A percentile compares a stretch with the other conserved stretches of the same genome.
These are phyloP conservation scores for Amanita inopinata DNA, from an alignment of 768 basidiomycete species.

Conservation along the genomic window DNA sequence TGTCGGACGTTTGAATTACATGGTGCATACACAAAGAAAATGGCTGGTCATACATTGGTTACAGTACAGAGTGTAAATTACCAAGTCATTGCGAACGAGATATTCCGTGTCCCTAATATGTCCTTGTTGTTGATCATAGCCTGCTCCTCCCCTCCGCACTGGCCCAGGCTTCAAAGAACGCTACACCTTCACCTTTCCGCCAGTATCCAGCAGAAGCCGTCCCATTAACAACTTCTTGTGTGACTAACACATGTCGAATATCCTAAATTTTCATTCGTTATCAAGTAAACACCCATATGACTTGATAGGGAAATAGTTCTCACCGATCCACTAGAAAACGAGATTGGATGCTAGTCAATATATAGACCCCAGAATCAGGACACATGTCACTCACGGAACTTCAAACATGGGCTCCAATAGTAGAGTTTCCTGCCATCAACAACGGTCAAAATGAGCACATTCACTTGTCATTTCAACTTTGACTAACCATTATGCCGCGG, in stretches of 20 bases:
- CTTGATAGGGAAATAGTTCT: constrained; percentile 17
- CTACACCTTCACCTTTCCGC: constrained; percentile 51
- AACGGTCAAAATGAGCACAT: constrained; percentile 6
- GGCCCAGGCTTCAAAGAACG: constrained; percentile 75
- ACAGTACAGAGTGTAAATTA: constrained; percentile 4
- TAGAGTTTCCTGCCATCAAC: constrained; percentile 52
- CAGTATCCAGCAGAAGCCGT: constrained; percentile 64
- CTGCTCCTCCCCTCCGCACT: constrained; percentile 40
- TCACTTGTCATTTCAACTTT: neutral
- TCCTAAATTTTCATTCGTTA: constrained; percentile 42
- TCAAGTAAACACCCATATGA: constrained; percentile 4
- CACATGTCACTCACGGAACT: constrained; percentile 56
- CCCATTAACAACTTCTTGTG: constrained; percentile 59
- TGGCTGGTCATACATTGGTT: constrained; percentile 1
- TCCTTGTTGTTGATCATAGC: constrained; percentile 1
- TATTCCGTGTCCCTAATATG: too few relatives aligned
- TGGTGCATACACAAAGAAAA: too few relatives aligned
- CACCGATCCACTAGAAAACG: constrained; percentile 50
- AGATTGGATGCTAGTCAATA: neutral
- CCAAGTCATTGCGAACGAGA: too few relatives aligned
- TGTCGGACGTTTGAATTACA: constrained; percentile 2
- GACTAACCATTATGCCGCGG: constrained; percentile 73
- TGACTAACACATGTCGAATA: constrained; percentile 76
- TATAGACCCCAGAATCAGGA: constrained; percentile 1
- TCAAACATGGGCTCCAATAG: constrained; percentile 91